Conservation (phyloP, 495 filamentous ascomycete species). For the Xylaria palmicola region DNA sequence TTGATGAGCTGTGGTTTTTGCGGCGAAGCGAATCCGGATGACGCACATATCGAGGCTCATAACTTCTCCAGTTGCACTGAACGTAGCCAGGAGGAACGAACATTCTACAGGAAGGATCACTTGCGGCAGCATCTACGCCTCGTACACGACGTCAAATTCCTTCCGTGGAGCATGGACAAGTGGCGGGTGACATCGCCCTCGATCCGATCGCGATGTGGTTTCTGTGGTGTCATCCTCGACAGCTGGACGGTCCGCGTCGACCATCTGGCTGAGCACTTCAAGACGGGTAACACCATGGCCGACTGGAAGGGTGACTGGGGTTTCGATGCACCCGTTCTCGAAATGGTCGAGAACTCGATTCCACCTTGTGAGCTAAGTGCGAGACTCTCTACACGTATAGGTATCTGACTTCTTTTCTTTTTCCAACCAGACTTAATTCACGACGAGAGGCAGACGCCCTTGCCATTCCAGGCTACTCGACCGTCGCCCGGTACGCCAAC, state of each 20-base stretch:
- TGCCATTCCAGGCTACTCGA: slow-evolving; percentile 44
- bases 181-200: slow-evolving; percentile 63
- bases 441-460: slow-evolving; percentile 51
- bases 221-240: slow-evolving; percentile 60
- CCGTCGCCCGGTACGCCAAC: slow-evolving; percentile 32
- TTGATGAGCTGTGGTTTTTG: slow-evolving; percentile 67
- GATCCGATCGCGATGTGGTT: slow-evolving; percentile 68
- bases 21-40: slow-evolving; percentile 53
- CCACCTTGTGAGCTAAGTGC: slow-evolving; percentile 53
- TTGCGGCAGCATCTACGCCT: slow-evolving; percentile 77
- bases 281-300: slow-evolving; percentile 62
- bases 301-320: slow-evolving; percentile 76
- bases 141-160: slow-evolving; percentile 67
- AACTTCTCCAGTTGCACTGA: slow-evolving; percentile 69
- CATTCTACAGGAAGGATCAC: slow-evolving; percentile 84
- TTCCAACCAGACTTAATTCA: slow-evolving; percentile 59
- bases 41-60: slow-evolving; percentile 66
- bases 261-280: slow-evolving; percentile 70
- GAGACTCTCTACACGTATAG: slow-evolving; percentile 16
- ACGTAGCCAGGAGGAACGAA: slow-evolving; percentile 62
- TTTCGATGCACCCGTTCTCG: slow-evolving; percentile 57
- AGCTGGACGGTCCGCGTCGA: slow-evolving; percentile 63
- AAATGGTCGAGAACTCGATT: slow-evolving; percentile 63
- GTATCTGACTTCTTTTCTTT: slow-evolving; percentile 20
- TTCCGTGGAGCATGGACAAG: slow-evolving; percentile 59